Evolutionary conservation across 176 grass and related monocot genomes (phyloP), one percentile per base, ranked within the genome.

Genomic region (Phragmites australis): DNA sequence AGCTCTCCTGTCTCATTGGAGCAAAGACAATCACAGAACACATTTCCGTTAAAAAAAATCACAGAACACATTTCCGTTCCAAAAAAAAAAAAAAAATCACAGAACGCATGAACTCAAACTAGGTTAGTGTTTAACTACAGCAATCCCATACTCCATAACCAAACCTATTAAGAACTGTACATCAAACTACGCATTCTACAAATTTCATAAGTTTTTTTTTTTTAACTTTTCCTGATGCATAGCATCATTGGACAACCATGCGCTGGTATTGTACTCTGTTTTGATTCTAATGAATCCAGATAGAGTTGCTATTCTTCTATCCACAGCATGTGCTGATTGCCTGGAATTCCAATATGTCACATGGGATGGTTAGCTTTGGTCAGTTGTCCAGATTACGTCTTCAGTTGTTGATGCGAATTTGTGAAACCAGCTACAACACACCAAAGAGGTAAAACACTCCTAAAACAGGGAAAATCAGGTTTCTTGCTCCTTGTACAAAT

Each of bases 401-500:
- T 37, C 5, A 37, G 34, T 37, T 5, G 34, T 37, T 37, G 34
- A 37, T 37, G 34, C 34, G 52, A 65, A 68, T 42, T 44, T 67
- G 48, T 26, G 68, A 57, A 70, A 59, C 32, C 43, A 44, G 68
- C 69, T 68, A 58, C 32, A 50, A 27, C n/a, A 55, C 7, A 43
- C 43, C 57, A 39, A 59, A 53, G 63, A 85, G 58, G 55, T 55
- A 63, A 63, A 67, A 65, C 54, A 32, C 27, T 78, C 64, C 54
- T 32, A 34, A 57, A 80, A 62, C 17, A 43, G 25, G 41, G 9
- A 19, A 60, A 49, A 84, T 92, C 67, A 68, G 8, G 34, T 4
- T 9, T 79, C 82, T 58, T 89, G 76, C 26, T 85, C 82, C 78
- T 81, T 85, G 62, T 71, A 65, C 23, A 75, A 46, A 61, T 88